Base-by-base conservation (phyloP, 2,329 filamentous ascomycete species). In the Fusarium guadeloupense region DNA sequence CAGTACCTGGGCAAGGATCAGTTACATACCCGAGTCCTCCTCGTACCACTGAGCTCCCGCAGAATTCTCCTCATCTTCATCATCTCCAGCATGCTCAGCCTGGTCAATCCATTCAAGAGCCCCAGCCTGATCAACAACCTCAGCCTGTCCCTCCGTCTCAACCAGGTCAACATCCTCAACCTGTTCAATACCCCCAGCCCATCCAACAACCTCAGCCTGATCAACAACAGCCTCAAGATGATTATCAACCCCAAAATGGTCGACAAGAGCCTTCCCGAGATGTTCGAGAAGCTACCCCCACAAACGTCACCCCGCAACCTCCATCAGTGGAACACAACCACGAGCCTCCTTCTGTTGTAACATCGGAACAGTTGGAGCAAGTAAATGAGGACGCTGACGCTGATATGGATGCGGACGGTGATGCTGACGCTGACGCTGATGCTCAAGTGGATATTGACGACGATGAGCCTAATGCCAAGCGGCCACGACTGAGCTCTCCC, bases 401-500 rank as follows among this genome's bases (percentile, higher is more conserved):
- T 7, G 73, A 78, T 4, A 66, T 61, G 5, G 67, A 71, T 40
- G 68, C 66, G 8, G 73, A 78, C 7, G 72, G 75, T 12, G 73
- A 78, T 6, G 73, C 67, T 9, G 72, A 67, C 9, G 43, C 48
- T 7, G 72, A 77, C 8, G 72, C 13, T 16, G 52, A 69, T 33
- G 51, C 62, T 9, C 66, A 68, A 13, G 66, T 52, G 8, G 71
- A 72, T 38, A 58, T 64, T n/a, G 72, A 78, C 5, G 72, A 75
- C 17, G 73, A 78, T 5, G 73, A 77, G 45, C 78, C 75, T 14
- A 66, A 68, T 6, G 68, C 74, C 5, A 83, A 82, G 59, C 75
- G 80, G 9, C 76, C 69, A 33, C 74, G 77, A 26, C 58, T 81
- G 6, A 74, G 45, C 25, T 67, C 67, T 3, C 57, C 69, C 4